phyloP scores from a whole-genome alignment of 257 asterid genomes.

The Plantago elongata region DNA sequence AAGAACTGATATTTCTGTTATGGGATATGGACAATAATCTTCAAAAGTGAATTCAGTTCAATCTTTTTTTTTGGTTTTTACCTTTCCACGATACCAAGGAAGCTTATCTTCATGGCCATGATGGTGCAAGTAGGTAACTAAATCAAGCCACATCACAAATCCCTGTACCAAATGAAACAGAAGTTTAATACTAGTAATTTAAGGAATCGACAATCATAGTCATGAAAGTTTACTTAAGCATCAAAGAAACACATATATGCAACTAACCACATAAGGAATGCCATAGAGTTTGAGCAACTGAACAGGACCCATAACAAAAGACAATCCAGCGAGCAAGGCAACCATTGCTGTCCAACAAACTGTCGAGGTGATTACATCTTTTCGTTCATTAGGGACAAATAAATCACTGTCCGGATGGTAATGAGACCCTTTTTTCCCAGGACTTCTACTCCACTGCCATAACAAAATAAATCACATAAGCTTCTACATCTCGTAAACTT shows the following conservation, averaged over 20 bases:
- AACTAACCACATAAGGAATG: constrained; percentile 77
- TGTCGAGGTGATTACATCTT: constrained; percentile 80
- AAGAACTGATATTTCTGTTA: not conserved
- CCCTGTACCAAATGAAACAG: constrained; percentile 14
- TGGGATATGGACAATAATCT: not conserved
- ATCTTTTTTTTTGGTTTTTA: not conserved
- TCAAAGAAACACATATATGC: not conserved
- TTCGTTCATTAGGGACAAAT: constrained; percentile 70
- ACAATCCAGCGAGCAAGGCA: constrained; percentile 64
- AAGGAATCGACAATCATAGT: not conserved
- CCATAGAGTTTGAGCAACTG: constrained; percentile 82
- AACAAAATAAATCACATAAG: constrained; percentile 4
- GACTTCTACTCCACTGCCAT: constrained; percentile 85
- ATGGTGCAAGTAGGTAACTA: constrained; percentile 23
- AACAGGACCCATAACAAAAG: constrained; percentile 70
- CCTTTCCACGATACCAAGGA: constrained; percentile 28
- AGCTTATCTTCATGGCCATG: constrained; percentile 23
- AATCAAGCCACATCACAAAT: constrained; percentile 25
- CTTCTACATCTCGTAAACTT: too few species aligned
- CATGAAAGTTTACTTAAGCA: not conserved
- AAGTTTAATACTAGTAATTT: not conserved
- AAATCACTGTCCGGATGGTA: constrained; percentile 79
- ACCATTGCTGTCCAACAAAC: constrained; percentile 86
- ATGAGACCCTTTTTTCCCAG: constrained; percentile 92
- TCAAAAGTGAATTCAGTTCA: not conserved